These are phyloP conservation scores for Fusarium mexicanum DNA, from an alignment of 2,329 filamentous ascomycete genomes.

Conservation along the genomic window DNA sequence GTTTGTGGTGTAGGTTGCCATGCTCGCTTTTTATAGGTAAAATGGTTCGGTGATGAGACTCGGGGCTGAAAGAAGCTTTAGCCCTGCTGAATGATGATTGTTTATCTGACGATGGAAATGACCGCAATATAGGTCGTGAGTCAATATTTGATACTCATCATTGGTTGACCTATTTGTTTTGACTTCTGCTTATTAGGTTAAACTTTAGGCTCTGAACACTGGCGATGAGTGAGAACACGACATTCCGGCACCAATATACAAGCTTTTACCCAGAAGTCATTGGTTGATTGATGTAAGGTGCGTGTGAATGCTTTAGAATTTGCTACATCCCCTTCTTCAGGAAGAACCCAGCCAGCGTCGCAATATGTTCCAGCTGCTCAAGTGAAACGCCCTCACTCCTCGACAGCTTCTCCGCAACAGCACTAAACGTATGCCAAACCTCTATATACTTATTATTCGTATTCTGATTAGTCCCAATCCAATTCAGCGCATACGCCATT, in stretches of 20 bases:
- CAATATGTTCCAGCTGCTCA: background rate
- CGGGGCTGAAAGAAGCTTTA: background rate
- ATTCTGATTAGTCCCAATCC: background rate
- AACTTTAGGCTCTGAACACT: too few relatives aligned
- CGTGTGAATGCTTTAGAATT: background rate
- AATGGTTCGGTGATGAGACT: rapidly evolving
- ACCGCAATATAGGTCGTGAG: too few relatives aligned
- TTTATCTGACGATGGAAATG: background rate
- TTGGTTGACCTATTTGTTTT: too few relatives aligned
- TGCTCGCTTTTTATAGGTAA: rapidly evolving
- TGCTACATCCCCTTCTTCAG: background rate
- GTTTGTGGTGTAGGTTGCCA: too few relatives aligned
- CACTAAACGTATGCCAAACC: background rate
- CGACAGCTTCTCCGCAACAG: background rate
- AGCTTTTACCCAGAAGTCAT: too few relatives aligned
- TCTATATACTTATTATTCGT: background rate
- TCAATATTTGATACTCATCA: too few relatives aligned
- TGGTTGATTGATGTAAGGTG: too few relatives aligned
- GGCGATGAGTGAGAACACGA: too few relatives aligned
- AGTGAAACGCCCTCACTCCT: background rate
- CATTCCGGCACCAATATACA: too few relatives aligned
- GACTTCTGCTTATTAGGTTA: too few relatives aligned
- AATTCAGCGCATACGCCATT: background rate
- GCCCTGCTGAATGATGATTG: background rate
- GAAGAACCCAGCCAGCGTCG: background rate